Conservation (phyloP, 352 stramenopile genomes). For the Globisporangium okanoganense region DNA sequence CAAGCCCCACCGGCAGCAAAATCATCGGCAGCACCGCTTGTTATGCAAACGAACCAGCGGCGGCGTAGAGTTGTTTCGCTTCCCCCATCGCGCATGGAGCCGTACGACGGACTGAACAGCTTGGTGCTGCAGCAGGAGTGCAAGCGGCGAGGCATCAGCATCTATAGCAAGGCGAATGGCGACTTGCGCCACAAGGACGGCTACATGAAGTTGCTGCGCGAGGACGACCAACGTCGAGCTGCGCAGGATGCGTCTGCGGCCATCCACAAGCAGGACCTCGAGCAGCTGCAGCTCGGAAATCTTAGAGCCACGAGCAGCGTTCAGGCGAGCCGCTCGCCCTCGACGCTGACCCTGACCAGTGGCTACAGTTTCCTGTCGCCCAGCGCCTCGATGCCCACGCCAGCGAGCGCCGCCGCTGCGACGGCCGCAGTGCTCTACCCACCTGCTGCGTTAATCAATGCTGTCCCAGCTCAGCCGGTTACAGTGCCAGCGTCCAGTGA, state of each 20-base stretch:
- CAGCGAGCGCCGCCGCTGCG: constrained; percentile 1
- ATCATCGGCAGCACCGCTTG: neutral
- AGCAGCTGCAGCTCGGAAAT: neutral
- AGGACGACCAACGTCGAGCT: neutral
- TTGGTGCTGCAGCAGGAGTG: neutral
- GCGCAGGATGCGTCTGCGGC: neutral
- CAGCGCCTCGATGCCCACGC: neutral
- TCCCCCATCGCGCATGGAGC: neutral
- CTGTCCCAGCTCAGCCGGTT: neutral
- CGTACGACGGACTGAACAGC: neutral
- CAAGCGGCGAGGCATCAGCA: constrained; percentile 1
- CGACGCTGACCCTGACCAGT: neutral
- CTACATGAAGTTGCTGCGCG: neutral
- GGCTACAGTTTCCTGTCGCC: constrained; percentile 1
- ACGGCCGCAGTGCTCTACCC: neutral
- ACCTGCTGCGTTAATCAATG: neutral
- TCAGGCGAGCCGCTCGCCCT: neutral
- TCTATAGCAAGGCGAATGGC: neutral
- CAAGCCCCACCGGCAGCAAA: neutral
- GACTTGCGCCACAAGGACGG: neutral
- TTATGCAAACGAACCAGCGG: neutral
- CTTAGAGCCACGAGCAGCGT: neutral
- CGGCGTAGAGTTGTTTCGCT: neutral
- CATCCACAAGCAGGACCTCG: constrained; percentile 3
- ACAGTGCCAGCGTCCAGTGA: neutral